Evolutionary conservation across 106 monocot species (phyloP), one percentile per base, ranked within the genome.

Genomic region (Allium fistulosum): DNA sequence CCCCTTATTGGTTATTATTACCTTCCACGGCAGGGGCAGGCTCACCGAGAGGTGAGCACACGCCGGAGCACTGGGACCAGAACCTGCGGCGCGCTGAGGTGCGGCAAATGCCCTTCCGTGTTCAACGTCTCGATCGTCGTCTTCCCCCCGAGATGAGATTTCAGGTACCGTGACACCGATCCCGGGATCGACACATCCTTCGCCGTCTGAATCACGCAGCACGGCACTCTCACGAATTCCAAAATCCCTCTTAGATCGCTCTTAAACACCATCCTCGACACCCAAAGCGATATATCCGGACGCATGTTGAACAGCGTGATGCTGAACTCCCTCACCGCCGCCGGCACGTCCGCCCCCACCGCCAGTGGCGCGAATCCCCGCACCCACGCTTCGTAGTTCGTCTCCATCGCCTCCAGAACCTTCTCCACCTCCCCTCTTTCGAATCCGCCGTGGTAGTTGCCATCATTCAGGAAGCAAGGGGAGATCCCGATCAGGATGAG

Each of bases 241-340:
- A 99, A 78, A 26, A 90, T 71, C 58, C 82, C 84, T 10, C 97
- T 77, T 47, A 99, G 84, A 49, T 99, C 97, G 80, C 80, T 89
- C 68, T 77, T 59, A 78, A 92, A 92, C 57, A 92, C 89, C 46
- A 87, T 90, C 46, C 80, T 63, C 10, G 84, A 87, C 17, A 92
- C 92, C 80, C 86, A 92, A 26, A 99, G 81, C 15, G 95, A 86
- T 60, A 96, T 96, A 77, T 96, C 95, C 57, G 95, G 95, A 57
- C 94, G 71, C 97, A 99, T 99, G 80, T 99, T 99, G 84, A 99
- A 99, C 46, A 99, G 81, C 48, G 97, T 99, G 52, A 92, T 75
- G 81, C 97, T 92, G 82, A 99, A 92, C 74, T 99, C 97, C 26
- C 88, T 71, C 72, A 99, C 97, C 65, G 89, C 97, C 64, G 80